Evolutionary conservation across 2,329 filamentous ascomycete species (phyloP).

Genomic region (Penicillium occitanis): DNA sequence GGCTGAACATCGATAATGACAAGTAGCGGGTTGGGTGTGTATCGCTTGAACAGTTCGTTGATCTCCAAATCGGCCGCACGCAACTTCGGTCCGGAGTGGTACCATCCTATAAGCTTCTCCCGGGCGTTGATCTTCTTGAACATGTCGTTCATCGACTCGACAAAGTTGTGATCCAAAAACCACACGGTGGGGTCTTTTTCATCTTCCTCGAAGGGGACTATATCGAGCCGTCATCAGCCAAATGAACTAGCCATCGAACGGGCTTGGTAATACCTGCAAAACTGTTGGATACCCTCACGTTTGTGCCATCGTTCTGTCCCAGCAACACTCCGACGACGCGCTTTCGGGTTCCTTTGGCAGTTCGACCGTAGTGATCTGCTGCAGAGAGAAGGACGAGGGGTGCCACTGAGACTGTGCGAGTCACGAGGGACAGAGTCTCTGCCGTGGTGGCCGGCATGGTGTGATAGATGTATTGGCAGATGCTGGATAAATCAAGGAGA

Average conservation of each 20-base stretch:
- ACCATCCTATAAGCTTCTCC: slow-evolving; percentile 99
- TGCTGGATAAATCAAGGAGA: neutral
- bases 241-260: neutral
- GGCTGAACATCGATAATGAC: slow-evolving; percentile 99
- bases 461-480: slow-evolving; percentile 29
- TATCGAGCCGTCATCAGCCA: neutral
- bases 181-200: slow-evolving; percentile 98
- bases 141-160: slow-evolving; percentile 99
- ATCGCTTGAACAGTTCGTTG: slow-evolving; percentile 99
- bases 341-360: slow-evolving; percentile 81
- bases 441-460: slow-evolving; percentile 94
- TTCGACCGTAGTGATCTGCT: slow-evolving; percentile 97
- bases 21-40: slow-evolving; percentile 91
- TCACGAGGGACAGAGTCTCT: slow-evolving; percentile 93
- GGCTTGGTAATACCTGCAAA: slow-evolving; percentile 70
- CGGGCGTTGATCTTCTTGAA: slow-evolving; percentile 99
- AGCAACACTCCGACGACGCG: slow-evolving; percentile 92
- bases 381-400: slow-evolving; percentile 95
- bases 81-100: slow-evolving; percentile 96
- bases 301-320: slow-evolving; percentile 94
- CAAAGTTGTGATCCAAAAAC: slow-evolving; percentile 99
- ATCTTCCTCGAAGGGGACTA: slow-evolving; percentile 98
- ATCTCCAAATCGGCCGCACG: slow-evolving; percentile 96
- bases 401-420: slow-evolving; percentile 91
- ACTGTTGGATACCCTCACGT: slow-evolving; percentile 96